phyloP scores from a whole-genome alignment of 1,139 yeast genomes.

The Meyerozyma carpophila region DNA sequence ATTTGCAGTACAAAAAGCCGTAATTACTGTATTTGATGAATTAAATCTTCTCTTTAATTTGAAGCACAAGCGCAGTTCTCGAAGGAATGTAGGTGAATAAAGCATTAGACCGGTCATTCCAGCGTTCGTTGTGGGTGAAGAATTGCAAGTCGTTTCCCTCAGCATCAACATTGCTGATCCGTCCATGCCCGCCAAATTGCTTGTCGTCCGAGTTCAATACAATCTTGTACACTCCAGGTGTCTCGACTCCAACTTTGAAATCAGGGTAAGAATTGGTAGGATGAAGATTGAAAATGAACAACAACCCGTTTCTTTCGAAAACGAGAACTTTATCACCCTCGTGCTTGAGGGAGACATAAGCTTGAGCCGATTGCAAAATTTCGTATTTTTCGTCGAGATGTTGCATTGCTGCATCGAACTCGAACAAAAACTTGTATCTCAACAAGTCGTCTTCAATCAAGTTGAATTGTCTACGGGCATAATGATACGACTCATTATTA shows the following conservation, averaged over 20 bases:
- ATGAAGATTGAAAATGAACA: conserved; percentile 87
- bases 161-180: conserved; percentile 52
- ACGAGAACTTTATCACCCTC: conserved; percentile 84
- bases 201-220: conserved; percentile 69
- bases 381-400: conserved; percentile 61
- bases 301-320: conserved; percentile 79
- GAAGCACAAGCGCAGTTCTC: conserved; percentile 72
- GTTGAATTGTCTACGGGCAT: conserved; percentile 92
- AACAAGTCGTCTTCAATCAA: conserved; percentile 73
- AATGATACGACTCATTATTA: conserved; percentile 82
- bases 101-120: conserved; percentile 79
- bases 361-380: conserved; percentile 74
- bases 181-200: conserved; percentile 75
- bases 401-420: conserved; percentile 83
- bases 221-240: conserved; percentile 68
- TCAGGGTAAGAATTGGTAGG: conserved; percentile 79
- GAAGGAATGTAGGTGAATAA: conserved; percentile 80
- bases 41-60: conserved; percentile 14
- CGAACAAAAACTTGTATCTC: conserved; percentile 71
- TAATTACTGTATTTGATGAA: background rate
- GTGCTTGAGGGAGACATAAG: conserved; percentile 82
- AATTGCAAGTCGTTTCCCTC: conserved; percentile 36
- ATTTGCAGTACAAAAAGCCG: conserved; percentile 10
- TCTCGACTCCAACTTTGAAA: conserved; percentile 83
- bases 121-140: conserved; percentile 65